A percentile compares a stretch with the other conserved stretches of the same genome.
phyloP scores from a whole-genome alignment of 2,329 filamentous ascomycete genomes.

The Fusarium pininemorale region DNA sequence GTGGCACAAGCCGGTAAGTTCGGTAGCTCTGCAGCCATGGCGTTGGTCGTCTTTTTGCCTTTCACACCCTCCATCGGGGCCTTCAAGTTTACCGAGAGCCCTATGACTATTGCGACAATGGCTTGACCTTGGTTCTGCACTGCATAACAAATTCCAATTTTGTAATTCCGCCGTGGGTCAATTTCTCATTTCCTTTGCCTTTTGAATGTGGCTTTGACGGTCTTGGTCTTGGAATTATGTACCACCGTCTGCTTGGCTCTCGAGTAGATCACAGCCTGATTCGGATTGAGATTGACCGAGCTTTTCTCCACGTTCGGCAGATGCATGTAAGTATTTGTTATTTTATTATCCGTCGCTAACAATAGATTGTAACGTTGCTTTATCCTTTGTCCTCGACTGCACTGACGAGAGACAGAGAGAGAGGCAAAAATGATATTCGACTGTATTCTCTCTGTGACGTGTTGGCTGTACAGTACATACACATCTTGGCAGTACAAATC shows the following conservation, averaged over 20 bases:
- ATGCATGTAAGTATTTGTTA: conserved; percentile 15
- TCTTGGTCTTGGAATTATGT: not conserved
- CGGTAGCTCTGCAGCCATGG: not conserved
- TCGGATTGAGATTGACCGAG: conserved; percentile 7
- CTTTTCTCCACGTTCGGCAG: conserved; percentile 31
- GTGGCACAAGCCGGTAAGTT: conserved; percentile 24
- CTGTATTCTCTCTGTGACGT: not conserved
- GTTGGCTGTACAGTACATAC: not conserved
- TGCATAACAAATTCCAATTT: not conserved
- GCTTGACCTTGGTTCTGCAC: not conserved
- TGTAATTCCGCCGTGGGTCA: not conserved
- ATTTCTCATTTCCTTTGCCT: conserved; percentile 14
- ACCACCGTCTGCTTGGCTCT: not conserved
- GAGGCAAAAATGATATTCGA: too few species aligned
- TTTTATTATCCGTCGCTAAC: not conserved
- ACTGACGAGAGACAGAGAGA: not conserved
- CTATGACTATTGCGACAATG: not conserved
- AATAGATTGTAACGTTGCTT: conserved; percentile 16
- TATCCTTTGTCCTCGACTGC: not conserved
- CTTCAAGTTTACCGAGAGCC: conserved; percentile 20
- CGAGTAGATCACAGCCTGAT: conserved; percentile 20
- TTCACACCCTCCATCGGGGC: conserved; percentile 29
- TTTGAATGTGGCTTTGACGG: conserved; percentile 11
- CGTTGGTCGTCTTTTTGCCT: not conserved
- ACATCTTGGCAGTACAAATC: not conserved